Evolutionary conservation across 495 filamentous ascomycete species (phyloP).

Genomic region (Diplogelasinospora grovesii): DNA sequence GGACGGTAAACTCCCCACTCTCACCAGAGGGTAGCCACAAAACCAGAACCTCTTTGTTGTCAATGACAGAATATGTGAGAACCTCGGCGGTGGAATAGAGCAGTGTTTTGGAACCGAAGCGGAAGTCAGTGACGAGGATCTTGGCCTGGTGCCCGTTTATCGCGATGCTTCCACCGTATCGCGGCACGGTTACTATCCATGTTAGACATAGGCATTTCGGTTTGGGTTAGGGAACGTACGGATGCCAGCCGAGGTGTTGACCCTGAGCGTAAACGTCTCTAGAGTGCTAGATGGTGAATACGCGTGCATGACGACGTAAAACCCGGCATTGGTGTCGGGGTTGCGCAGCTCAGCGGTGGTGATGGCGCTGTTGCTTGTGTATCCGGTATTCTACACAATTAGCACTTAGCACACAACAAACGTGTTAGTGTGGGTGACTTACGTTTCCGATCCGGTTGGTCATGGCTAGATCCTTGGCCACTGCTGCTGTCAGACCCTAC

Average conservation of each 20-base stretch:
- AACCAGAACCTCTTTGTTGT: constrained; percentile 41
- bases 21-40: constrained; percentile 51
- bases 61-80: constrained; percentile 44
- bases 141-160: constrained; percentile 56
- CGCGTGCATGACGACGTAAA: constrained; percentile 50
- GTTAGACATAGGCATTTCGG: no score
- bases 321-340: constrained; percentile 46
- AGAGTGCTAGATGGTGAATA: constrained; percentile 40
- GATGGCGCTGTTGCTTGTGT: constrained; percentile 40
- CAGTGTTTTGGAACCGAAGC: constrained; percentile 41
- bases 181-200: constrained; percentile 16
- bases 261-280: constrained; percentile 41
- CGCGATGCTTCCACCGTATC: constrained; percentile 32
- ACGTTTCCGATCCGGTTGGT: constrained; percentile 38
- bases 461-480: constrained; percentile 35
- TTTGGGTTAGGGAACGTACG: no score
- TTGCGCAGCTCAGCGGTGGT: constrained; percentile 48
- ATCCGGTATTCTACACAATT: no score
- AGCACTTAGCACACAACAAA: no score
- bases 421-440: no score
- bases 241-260: constrained; percentile 48
- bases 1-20: constrained; percentile 48
- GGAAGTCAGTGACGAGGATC: constrained; percentile 54
- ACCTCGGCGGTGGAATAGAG: constrained; percentile 58
- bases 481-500: no score